Conservation (phyloP, 345 rosid species). For the Sisymbrium irio region DNA sequence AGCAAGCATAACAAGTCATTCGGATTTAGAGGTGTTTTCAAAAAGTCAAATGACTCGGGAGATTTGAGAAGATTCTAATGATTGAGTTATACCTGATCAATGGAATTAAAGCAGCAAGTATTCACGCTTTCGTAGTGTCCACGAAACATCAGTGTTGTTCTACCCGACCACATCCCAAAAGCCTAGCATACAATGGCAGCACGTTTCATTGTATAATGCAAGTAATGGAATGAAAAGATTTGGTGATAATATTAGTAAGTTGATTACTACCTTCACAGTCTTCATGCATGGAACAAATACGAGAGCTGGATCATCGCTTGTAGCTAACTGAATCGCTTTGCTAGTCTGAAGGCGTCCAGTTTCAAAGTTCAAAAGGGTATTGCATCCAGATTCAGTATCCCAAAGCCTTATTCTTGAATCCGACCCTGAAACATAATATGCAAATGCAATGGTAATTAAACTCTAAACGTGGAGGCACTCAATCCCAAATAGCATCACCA, state of each 20-base stretch:
- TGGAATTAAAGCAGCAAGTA: conserved; percentile 75
- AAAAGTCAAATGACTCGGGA: background rate
- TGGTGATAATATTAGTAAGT: conserved; percentile 13
- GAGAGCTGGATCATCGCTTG: conserved; percentile 61
- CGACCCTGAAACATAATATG: conserved; percentile 52
- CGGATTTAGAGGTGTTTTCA: background rate
- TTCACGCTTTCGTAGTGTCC: conserved; percentile 85
- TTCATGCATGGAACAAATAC: conserved; percentile 89
- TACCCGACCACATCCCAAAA: conserved; percentile 85
- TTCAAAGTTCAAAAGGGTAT: conserved; percentile 90
- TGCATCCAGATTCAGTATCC: conserved; percentile 90
- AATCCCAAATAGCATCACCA: background rate
- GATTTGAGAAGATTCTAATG: background rate
- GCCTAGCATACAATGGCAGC: conserved; percentile 45
- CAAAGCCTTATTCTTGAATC: conserved; percentile 94
- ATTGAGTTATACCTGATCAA: conserved; percentile 63
- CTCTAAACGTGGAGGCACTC: background rate
- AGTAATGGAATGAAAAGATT: background rate
- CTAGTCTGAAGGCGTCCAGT: conserved; percentile 76
- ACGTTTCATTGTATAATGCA: background rate
- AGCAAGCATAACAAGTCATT: conserved; percentile 9
- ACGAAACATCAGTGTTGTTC: conserved; percentile 51
- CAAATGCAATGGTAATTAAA: background rate
- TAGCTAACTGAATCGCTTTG: conserved; percentile 67
- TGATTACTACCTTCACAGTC: conserved; percentile 55